These are phyloP conservation scores for Symbiodinium pilosum DNA, from an alignment of 73 alveolate species.

Conservation along the genomic window DNA sequence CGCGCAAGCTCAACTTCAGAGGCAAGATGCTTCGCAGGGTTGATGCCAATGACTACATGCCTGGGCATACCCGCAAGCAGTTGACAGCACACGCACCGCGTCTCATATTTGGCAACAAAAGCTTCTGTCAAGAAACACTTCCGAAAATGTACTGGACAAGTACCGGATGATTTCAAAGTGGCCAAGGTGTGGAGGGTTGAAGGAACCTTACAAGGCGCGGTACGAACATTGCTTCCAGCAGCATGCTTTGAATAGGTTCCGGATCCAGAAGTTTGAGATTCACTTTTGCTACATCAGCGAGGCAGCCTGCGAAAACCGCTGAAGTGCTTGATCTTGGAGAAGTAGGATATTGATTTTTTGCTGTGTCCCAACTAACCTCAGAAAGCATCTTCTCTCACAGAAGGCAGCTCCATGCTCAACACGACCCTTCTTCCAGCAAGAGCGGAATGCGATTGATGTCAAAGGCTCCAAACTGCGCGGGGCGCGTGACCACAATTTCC, in stretches of 20 bases:
- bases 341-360: background rate
- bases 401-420: no score
- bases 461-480: background rate
- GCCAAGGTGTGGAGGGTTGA: constrained; percentile 60
- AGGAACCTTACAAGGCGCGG: constrained; percentile 28
- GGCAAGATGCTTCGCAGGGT: constrained; percentile 6
- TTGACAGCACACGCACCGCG: background rate
- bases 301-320: no score
- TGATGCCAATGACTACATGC: constrained; percentile 63
- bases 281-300: no score
- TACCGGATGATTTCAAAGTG: constrained; percentile 49
- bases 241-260: no score
- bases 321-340: no score
- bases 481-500: constrained; percentile 35
- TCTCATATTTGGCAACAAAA: background rate
- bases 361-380: constrained; percentile 19
- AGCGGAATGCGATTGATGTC: no score
- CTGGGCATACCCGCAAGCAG: background rate
- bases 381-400: background rate
- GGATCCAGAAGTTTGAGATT: no score
- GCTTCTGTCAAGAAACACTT: constrained; percentile 24
- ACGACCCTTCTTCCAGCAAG: no score
- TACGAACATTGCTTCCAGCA: no score
- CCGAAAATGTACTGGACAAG: background rate
- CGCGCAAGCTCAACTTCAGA: background rate